Conservation (phyloP, 2,329 filamentous ascomycete species). For the Chaetomium sp. region DNA sequence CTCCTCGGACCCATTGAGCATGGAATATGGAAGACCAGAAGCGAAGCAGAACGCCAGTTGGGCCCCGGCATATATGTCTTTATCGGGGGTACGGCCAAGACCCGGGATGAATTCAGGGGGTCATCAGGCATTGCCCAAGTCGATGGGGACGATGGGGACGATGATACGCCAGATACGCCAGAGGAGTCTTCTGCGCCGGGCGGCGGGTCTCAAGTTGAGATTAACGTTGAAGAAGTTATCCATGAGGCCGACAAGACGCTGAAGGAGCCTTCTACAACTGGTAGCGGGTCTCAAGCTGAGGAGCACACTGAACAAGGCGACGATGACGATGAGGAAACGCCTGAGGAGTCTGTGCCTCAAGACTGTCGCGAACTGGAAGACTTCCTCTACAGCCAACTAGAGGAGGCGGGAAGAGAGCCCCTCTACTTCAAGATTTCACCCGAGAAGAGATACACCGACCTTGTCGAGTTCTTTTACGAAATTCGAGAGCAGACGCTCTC, state of each 20-base stretch:
- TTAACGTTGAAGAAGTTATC: too few species aligned
- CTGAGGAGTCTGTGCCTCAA: neutral
- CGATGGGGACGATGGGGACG: too few species aligned
- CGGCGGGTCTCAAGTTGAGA: too few species aligned
- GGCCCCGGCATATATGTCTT: neutral
- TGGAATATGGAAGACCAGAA: neutral
- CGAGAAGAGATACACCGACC: neutral
- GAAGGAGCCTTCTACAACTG: too few species aligned
- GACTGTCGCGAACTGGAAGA: neutral
- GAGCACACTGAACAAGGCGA: too few species aligned
- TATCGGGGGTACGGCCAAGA: conserved; percentile 4
- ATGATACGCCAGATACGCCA: too few species aligned
- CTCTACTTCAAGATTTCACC: neutral
- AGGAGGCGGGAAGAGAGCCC: neutral
- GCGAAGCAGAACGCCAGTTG: neutral
- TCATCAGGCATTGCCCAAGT: too few species aligned
- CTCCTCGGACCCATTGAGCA: neutral
- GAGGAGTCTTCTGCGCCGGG: too few species aligned
- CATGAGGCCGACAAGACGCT: too few species aligned
- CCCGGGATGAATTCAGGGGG: neutral
- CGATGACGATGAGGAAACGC: too few species aligned
- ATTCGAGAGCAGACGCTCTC: neutral
- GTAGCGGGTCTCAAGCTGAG: too few species aligned
- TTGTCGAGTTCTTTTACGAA: neutral
- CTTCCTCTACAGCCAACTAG: neutral